phyloP scores from a whole-genome alignment of 2,329 filamentous ascomycete species.

The Pseudocercospora ulei region DNA sequence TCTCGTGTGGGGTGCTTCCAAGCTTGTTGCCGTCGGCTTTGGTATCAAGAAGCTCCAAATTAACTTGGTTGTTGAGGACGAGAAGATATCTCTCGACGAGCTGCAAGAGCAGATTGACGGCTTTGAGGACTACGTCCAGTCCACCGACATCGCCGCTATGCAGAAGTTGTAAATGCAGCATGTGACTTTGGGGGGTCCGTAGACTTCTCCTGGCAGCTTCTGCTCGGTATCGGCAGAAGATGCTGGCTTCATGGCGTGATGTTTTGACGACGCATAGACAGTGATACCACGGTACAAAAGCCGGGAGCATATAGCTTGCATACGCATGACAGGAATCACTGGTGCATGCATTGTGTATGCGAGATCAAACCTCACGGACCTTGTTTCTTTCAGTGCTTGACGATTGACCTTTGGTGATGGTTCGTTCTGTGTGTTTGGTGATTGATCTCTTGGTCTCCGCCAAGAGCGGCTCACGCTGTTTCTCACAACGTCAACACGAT shows the following conservation, averaged over 20 bases:
- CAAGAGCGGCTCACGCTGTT: constrained; percentile 7
- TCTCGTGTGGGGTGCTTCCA: constrained; percentile 88
- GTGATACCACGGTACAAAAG: constrained; percentile 19
- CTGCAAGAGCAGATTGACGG: constrained; percentile 77
- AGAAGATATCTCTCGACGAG: constrained; percentile 81
- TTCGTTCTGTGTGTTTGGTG: no score
- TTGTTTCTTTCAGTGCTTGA: background rate
- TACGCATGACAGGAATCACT: constrained; percentile 7
- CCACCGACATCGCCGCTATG: constrained; percentile 81
- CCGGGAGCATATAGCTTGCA: constrained; percentile 7
- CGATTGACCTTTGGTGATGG: no score
- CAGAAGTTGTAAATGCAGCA: constrained; percentile 65
- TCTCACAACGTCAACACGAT: constrained; percentile 5
- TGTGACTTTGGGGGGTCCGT: background rate
- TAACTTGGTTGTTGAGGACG: constrained; percentile 94
- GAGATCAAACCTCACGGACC: background rate
- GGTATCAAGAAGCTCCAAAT: constrained; percentile 99
- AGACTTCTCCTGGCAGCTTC: constrained; percentile 4
- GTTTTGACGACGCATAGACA: constrained; percentile 19
- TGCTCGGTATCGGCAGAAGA: background rate
- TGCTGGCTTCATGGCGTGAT: constrained; percentile 18
- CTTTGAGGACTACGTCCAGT: constrained; percentile 94
- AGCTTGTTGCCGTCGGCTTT: constrained; percentile 83
- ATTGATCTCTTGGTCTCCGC: no score
- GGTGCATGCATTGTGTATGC: constrained; percentile 2